Evolutionary conservation across 495 filamentous ascomycete genomes (phyloP).

Genomic region (Neurospora sp.): DNA sequence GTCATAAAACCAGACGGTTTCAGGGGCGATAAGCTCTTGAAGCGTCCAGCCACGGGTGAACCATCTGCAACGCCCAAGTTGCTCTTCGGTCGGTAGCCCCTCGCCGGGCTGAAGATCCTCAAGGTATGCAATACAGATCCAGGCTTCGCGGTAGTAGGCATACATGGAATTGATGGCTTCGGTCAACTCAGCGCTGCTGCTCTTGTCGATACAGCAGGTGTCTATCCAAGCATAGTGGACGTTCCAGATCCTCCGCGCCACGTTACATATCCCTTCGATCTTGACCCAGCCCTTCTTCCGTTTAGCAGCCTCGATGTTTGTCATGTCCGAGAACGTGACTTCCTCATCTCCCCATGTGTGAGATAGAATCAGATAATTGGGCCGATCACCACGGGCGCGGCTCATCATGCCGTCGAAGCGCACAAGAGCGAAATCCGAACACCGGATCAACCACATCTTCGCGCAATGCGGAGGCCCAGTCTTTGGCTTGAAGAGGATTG

Average conservation of each 20-base stretch:
- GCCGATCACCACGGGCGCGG: not conserved
- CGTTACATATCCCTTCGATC: constrained; percentile 7
- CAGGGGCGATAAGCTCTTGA: constrained; percentile 3
- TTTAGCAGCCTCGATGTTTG: not conserved
- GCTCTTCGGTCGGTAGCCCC: not conserved
- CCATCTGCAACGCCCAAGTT: not conserved
- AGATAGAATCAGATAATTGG: constrained; percentile 4
- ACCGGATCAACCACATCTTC: not conserved
- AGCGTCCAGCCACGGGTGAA: constrained; percentile 7
- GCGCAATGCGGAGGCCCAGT: not conserved
- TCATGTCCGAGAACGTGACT: constrained; percentile 8
- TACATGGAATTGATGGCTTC: constrained; percentile 31
- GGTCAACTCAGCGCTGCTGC: constrained; percentile 27
- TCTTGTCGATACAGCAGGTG: constrained; percentile 29
- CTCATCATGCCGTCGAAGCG: not conserved
- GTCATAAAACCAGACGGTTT: not conserved
- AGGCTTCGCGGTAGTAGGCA: constrained; percentile 4
- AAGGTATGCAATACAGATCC: not conserved
- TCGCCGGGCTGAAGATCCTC: not conserved
- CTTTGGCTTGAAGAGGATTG: not conserved
- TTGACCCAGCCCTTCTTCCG: constrained; percentile 17
- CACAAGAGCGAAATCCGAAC: not conserved
- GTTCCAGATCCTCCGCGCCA: not conserved
- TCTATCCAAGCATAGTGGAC: constrained; percentile 15
- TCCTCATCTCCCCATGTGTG: constrained; percentile 15